Evolutionary conservation across 306 rosid genomes (phyloP).

Genomic region (Trifolium repens): DNA sequence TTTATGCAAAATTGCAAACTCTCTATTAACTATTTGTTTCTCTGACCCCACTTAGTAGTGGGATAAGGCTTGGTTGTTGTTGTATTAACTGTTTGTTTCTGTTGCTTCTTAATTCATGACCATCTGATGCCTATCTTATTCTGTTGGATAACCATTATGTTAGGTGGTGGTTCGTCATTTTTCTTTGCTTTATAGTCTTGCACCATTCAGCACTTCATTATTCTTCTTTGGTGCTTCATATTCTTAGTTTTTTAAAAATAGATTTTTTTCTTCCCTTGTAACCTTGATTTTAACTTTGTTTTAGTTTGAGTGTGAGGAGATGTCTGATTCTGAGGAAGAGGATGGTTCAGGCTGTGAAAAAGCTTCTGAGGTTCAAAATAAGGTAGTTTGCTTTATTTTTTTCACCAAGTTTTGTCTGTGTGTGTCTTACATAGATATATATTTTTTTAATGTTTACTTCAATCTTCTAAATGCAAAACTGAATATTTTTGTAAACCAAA

Average conservation of each 20-base stretch:
- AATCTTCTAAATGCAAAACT: constrained; percentile 8
- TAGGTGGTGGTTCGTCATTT: constrained; percentile 26
- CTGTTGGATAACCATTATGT: background rate
- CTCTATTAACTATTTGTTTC: constrained; percentile 3
- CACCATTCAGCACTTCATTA: constrained; percentile 17
- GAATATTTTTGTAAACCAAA: constrained; percentile 18
- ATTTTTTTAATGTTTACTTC: background rate
- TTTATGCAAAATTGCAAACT: constrained; percentile 29
- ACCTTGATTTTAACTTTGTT: background rate
- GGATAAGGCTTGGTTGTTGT: background rate
- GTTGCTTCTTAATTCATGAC: constrained; percentile 25
- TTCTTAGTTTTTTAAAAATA: background rate
- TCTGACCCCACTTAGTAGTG: no score
- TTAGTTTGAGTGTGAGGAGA: constrained; percentile 91
- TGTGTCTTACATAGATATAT: background rate
- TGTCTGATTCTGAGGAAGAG: constrained; percentile 96
- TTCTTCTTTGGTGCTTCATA: constrained; percentile 17
- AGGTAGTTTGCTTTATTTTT: constrained; percentile 54
- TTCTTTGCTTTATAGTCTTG: constrained; percentile 21
- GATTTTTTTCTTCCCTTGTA: background rate
- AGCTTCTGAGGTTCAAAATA: constrained; percentile 55
- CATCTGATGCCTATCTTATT: constrained; percentile 15
- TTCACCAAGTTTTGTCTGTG: constrained; percentile 12
- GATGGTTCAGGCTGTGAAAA: constrained; percentile 76
- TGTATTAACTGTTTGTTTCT: constrained; percentile 13